A percentile compares a stretch with the other conserved stretches of the same genome.
phyloP scores from a whole-genome alignment of 352 stramenopile genomes.

The Blastocystis sp. region DNA sequence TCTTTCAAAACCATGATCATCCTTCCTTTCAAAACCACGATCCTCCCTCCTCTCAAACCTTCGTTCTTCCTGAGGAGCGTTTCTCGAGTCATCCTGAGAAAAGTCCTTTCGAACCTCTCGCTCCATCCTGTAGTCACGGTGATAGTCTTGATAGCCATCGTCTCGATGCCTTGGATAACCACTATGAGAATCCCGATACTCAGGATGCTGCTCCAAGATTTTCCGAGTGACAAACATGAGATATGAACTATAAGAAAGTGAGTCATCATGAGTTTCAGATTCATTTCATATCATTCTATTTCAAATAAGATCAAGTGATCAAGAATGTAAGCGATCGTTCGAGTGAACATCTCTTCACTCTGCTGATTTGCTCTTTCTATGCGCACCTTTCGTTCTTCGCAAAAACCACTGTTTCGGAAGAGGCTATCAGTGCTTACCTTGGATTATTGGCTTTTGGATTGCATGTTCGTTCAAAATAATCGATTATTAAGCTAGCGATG shows the following conservation, averaged over 20 bases:
- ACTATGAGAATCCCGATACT: neutral
- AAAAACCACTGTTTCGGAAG: neutral
- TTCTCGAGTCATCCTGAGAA: neutral
- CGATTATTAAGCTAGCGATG: neutral
- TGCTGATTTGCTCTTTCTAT: neutral
- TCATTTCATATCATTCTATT: constrained; percentile 13
- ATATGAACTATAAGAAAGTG: constrained; percentile 12
- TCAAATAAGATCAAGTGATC: constrained; percentile 61
- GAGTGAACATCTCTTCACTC: neutral
- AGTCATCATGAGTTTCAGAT: constrained; percentile 43
- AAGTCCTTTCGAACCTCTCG: neutral
- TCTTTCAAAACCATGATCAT: too few relatives aligned
- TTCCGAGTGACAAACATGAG: neutral
- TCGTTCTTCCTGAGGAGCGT: neutral
- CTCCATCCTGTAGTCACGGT: neutral
- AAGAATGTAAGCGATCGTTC: neutral
- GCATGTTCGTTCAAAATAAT: neutral
- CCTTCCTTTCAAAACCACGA: too few relatives aligned
- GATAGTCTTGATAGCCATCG: neutral
- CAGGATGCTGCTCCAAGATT: neutral
- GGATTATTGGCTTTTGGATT: neutral
- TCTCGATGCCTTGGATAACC: neutral
- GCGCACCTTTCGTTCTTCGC: neutral
- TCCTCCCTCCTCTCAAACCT: too few relatives aligned
- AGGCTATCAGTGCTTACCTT: constrained; percentile 20